These are phyloP conservation scores for Nakataea oryzae DNA, from an alignment of 2,329 filamentous ascomycete species.

Conservation along the genomic window DNA sequence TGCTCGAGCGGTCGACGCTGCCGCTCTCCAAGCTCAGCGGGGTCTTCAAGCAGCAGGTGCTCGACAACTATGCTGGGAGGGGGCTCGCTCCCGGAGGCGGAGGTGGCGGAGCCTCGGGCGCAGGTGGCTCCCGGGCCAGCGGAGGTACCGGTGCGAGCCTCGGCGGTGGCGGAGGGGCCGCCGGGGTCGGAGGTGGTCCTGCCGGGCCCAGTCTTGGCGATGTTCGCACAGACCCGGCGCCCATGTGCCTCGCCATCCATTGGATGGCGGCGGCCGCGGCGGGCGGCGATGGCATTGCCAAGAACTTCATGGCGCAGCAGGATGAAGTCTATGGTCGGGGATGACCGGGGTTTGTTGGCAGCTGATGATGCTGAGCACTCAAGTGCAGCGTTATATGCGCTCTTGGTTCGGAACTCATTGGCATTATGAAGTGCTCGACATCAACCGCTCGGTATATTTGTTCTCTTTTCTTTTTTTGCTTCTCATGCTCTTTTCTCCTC, in stretches of 20 bases:
- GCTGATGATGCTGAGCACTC: neutral
- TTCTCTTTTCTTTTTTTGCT: neutral
- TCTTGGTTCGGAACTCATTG: neutral
- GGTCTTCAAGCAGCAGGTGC: constrained; percentile 81
- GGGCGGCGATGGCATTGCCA: constrained; percentile 79
- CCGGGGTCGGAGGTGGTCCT: constrained; percentile 11
- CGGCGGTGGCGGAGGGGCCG: constrained; percentile 12
- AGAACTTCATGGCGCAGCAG: constrained; percentile 65
- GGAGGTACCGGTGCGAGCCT: neutral
- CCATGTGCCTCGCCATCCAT: constrained; percentile 91
- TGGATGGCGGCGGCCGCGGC: constrained; percentile 89
- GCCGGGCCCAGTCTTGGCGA: constrained; percentile 10
- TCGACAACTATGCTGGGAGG: constrained; percentile 47
- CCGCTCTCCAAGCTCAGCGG: constrained; percentile 78
- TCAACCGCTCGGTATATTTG: neutral
- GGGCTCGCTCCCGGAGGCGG: constrained; percentile 8
- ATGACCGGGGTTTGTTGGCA: neutral
- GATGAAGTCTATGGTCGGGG: constrained; percentile 5
- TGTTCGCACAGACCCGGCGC: constrained; percentile 62
- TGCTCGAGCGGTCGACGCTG: constrained; percentile 68
- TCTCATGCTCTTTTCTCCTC: neutral
- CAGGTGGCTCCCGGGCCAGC: neutral
- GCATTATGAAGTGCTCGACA: neutral
- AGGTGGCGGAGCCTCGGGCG: neutral
- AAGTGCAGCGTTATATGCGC: neutral